These are phyloP conservation scores for Boletus reticuloceps DNA, from an alignment of 768 basidiomycete species.

Conservation along the genomic window DNA sequence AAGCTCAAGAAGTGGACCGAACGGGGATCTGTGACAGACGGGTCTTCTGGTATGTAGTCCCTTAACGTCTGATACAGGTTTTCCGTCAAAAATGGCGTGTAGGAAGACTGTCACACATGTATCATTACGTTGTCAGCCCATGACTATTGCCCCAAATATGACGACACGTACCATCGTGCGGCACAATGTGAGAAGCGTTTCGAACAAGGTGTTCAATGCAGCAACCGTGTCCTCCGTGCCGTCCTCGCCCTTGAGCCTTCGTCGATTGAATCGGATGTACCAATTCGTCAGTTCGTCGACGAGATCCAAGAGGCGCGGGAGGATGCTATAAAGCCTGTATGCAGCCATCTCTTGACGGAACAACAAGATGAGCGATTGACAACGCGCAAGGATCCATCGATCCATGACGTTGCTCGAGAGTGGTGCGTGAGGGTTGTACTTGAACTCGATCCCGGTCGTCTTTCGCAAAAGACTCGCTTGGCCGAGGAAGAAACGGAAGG, in stretches of 20 bases:
- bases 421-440: slow-evolving; percentile 83
- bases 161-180: slow-evolving; percentile 78
- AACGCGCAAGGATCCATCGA: slow-evolving; percentile 96
- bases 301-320: slow-evolving; percentile 88
- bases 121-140: slow-evolving; percentile 1
- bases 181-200: slow-evolving; percentile 91
- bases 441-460: slow-evolving; percentile 69
- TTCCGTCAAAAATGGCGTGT: slow-evolving; percentile 97
- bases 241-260: slow-evolving; percentile 92
- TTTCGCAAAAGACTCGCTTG: slow-evolving; percentile 88
- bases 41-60: slow-evolving; percentile 78
- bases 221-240: slow-evolving; percentile 82
- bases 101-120: slow-evolving; percentile 68
- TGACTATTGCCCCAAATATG: neutral
- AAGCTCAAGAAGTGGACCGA: slow-evolving; percentile 95
- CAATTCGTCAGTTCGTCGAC: slow-evolving; percentile 98
- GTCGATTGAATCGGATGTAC: slow-evolving; percentile 99
- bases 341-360: slow-evolving; percentile 96
- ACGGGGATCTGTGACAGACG: slow-evolving; percentile 70
- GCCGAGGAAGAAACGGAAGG: slow-evolving; percentile 99
- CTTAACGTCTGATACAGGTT: slow-evolving; percentile 91
- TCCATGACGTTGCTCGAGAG: slow-evolving; percentile 95
- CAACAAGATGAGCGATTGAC: slow-evolving; percentile 91
- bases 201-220: slow-evolving; percentile 94
- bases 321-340: slow-evolving; percentile 96